Evolutionary conservation across 495 filamentous ascomycete genomes (phyloP), one percentile per base, ranked within the genome.

Genomic region (Talaromyces stipitatus): DNA sequence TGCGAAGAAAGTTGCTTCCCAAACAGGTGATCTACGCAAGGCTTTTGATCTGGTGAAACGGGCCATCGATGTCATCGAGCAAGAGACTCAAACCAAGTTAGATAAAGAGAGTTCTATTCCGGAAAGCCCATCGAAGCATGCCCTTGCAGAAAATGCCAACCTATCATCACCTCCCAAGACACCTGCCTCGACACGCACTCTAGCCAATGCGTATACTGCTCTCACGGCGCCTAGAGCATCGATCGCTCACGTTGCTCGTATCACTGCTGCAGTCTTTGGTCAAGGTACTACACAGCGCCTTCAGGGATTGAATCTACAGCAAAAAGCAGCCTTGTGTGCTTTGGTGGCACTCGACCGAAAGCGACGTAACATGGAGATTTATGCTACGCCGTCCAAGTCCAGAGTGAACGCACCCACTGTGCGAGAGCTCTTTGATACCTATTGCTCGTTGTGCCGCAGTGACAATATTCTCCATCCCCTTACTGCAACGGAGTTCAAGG

Each of bases 11-110:
- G 90, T 97, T 11, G 87, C 92, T 0, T 88, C 86, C 11, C 91
- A 97, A 66, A 95, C 89, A 0, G 94, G 95, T 16, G 94, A 99
- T 71, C 74, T 99, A 33, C 88, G 94, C 22, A 92, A 96, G 66
- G 95, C 91, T 0, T 97, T 97, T 62, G 92, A 97, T 65, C 86
- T 99, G 50, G 88, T 90, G 67, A 89, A 90, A 20, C 84, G 90
- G 14, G 89, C 91, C 2, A 85, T 99, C 58, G 92, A 97, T 67
- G 74, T 92, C 2, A 85, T 97, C 53, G 94, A 97, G 69, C 76
- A 78, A 32, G 94, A 99, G 69, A 92, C 85, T 2, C 67, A 72
- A 61, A 75, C 61, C 47, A 78, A 73, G 32, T 60, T 74, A 3
- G 72, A 77, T 23, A 71, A 70, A 45, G 64, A 73, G 58, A 61